Conservation (phyloP, 129 eudicot genomes). For the Escallonia herrerae region DNA sequence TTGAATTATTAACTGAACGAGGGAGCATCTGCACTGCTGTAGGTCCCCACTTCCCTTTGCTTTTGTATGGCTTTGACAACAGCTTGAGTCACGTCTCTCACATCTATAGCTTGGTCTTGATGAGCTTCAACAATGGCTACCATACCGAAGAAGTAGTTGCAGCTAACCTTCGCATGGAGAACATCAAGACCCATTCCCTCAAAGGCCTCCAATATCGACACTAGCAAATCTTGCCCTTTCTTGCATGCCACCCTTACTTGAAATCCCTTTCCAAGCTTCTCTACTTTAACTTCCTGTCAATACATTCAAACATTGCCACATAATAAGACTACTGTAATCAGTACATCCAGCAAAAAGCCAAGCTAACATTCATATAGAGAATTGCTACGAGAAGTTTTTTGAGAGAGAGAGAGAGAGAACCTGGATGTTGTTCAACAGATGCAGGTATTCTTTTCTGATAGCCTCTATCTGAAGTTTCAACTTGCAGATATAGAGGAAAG, state of each 20-base stretch:
- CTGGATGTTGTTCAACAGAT: constrained; percentile 31
- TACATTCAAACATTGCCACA: too few relatives aligned
- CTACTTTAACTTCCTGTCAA: constrained; percentile 47
- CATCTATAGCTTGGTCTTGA: constrained; percentile 22
- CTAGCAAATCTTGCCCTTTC: constrained; percentile 25
- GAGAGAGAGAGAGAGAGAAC: constrained; percentile 11
- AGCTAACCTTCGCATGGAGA: neutral
- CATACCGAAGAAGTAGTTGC: constrained; percentile 31
- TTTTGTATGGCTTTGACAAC: constrained; percentile 26
- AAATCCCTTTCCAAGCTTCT: constrained; percentile 21
- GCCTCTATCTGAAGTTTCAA: constrained; percentile 42
- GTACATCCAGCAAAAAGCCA: too few relatives aligned
- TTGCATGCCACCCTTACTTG: constrained; percentile 32
- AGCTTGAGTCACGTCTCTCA: constrained; percentile 20
- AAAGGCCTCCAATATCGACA: constrained; percentile 36
- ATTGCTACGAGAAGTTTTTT: too few relatives aligned
- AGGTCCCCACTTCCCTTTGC: constrained; percentile 2
- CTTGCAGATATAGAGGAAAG: constrained; percentile 37
- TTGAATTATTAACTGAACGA: neutral
- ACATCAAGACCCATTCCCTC: constrained; percentile 6
- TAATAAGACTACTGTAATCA: too few relatives aligned
- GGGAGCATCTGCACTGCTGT: neutral
- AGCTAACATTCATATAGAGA: too few relatives aligned
- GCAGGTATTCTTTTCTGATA: constrained; percentile 26
- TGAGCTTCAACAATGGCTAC: constrained; percentile 42